Percentiles rank a stretch among this genome's conserved stretches.
These are phyloP conservation scores for Immersiella caudata DNA, from an alignment of 495 filamentous ascomycete species.

Conservation along the genomic window DNA sequence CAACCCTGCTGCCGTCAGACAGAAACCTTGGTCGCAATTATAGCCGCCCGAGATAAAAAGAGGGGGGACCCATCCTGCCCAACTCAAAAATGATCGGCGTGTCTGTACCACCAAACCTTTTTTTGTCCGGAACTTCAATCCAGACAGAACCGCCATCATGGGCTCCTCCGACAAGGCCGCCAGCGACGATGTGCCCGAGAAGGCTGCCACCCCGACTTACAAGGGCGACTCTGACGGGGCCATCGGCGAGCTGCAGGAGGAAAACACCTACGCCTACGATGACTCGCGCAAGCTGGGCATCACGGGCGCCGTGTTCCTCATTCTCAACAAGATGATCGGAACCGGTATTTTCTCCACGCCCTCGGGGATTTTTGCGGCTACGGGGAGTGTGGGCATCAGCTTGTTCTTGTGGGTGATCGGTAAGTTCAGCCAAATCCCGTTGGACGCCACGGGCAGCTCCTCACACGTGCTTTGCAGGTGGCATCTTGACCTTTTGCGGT, in stretches of 20 bases:
- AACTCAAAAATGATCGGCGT: not conserved
- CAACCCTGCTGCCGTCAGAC: not conserved
- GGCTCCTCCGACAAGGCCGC: slow-evolving; percentile 25
- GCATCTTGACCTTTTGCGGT: slow-evolving; percentile 40
- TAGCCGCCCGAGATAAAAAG: not conserved
- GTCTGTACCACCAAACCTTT: not conserved
- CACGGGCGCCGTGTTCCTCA: slow-evolving; percentile 55
- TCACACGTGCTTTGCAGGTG: not conserved
- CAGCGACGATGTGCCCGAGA: slow-evolving; percentile 23
- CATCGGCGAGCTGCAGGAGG: slow-evolving; percentile 33
- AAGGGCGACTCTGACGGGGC: slow-evolving; percentile 10
- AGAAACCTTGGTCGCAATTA: not conserved
- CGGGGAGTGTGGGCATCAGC: slow-evolving; percentile 40
- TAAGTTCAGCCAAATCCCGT: slow-evolving; percentile 31
- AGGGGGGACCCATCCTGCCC: not conserved
- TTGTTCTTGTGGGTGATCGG: slow-evolving; percentile 41
- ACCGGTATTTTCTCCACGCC: slow-evolving; percentile 60
- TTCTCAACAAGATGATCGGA: slow-evolving; percentile 60
- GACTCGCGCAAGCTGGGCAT: slow-evolving; percentile 55
- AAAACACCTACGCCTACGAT: slow-evolving; percentile 50
- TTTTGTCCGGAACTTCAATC: not conserved
- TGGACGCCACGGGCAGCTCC: not conserved
- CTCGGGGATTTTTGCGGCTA: slow-evolving; percentile 51
- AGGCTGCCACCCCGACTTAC: not conserved
- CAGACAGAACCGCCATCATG: slow-evolving; percentile 20